These are phyloP conservation scores for Mortierella sp. DNA, from an alignment of 371 early-diverging fungal genomes.

Conservation along the genomic window DNA sequence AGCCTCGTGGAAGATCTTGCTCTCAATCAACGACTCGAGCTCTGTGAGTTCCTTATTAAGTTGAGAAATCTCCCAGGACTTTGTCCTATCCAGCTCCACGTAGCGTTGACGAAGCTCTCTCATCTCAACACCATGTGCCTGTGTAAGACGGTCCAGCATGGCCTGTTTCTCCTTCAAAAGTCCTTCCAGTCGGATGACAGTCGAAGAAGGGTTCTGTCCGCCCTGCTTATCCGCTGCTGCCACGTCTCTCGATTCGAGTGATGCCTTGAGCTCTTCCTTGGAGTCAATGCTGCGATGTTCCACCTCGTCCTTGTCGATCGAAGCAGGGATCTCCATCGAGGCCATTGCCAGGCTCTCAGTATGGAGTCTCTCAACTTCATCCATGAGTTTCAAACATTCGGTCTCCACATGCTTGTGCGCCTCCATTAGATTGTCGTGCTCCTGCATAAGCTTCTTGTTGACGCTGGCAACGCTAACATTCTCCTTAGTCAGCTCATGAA, in stretches of 20 bases:
- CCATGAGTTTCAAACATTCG: slow-evolving; percentile 78
- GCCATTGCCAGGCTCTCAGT: slow-evolving; percentile 61
- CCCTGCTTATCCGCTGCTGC: slow-evolving; percentile 29
- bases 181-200: slow-evolving; percentile 40
- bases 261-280: slow-evolving; percentile 50
- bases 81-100: slow-evolving; percentile 62
- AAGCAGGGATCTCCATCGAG: slow-evolving; percentile 47
- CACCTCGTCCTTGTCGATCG: slow-evolving; percentile 23
- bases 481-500: slow-evolving; percentile 52
- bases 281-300: slow-evolving; percentile 30
- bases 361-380: slow-evolving; percentile 79
- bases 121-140: slow-evolving; percentile 63
- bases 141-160: slow-evolving; percentile 57
- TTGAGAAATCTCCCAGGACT: slow-evolving; percentile 61
- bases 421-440: slow-evolving; percentile 64
- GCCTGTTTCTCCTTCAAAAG: slow-evolving; percentile 59
- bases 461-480: slow-evolving; percentile 52
- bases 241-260: slow-evolving; percentile 32
- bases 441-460: slow-evolving; percentile 65
- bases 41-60: slow-evolving; percentile 74
- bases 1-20: slow-evolving; percentile 76
- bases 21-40: slow-evolving; percentile 74
- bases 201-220: slow-evolving; percentile 34
- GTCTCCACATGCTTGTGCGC: slow-evolving; percentile 74
- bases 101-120: slow-evolving; percentile 61